Conservation (phyloP, 176 grass and related monocot species). For the Eragrostis nindensis region DNA sequence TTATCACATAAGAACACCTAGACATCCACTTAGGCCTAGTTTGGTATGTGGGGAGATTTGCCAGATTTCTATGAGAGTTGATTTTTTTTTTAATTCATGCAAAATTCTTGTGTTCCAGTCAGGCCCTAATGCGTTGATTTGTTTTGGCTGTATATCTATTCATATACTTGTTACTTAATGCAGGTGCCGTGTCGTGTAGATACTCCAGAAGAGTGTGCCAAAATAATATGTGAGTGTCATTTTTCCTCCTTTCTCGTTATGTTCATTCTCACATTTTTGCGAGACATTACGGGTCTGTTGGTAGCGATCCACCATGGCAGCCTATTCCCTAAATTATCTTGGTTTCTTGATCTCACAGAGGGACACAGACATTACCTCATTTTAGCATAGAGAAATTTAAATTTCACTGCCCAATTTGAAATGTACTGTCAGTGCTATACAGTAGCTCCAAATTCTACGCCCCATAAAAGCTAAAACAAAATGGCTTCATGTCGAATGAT, state of each 20-base stretch:
- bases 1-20: neutral
- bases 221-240: conserved; percentile 70
- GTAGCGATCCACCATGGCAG: neutral
- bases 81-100: neutral
- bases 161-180: conserved; percentile 27
- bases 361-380: neutral
- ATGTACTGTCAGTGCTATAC: conserved; percentile 1
- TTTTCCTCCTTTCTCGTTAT: neutral
- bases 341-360: neutral
- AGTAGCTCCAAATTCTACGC: neutral
- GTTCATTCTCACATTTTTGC: neutral
- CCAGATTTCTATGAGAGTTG: neutral
- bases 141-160: neutral
- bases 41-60: neutral
- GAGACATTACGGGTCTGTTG: neutral
- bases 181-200: conserved; percentile 81
- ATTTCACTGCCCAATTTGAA: neutral
- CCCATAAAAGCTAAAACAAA: neutral
- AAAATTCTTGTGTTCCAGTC: neutral
- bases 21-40: neutral
- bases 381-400: neutral
- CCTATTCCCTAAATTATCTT: neutral
- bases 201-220: conserved; percentile 85
- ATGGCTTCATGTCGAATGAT: neutral
- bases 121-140: neutral